Base-by-base conservation (phyloP, 2,329 filamentous ascomycete species). In the Atkinsonella hypoxylon region DNA sequence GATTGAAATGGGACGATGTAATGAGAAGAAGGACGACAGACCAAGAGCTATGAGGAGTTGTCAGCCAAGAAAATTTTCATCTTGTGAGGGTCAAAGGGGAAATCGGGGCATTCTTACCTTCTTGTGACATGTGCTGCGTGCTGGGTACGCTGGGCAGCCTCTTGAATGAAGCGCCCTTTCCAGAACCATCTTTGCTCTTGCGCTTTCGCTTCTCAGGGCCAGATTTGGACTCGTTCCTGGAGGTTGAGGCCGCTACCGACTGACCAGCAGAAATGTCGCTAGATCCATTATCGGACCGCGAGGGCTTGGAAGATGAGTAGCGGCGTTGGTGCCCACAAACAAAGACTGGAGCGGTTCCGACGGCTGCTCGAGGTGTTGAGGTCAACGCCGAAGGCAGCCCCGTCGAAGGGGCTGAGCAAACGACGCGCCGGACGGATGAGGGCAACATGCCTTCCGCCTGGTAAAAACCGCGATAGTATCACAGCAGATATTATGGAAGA, bases 21-120 rank as follows among this genome's bases (percentile, higher is more conserved):
- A 85, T 55, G 90, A 94, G 74, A 97, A 97, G 76, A 98, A 97
- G 53, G 85, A 85, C 8, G 91, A 93, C 44, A 95, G 75, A 56
- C 86, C 84, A 54, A 97, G 78, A 62, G 94, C 93, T 97, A 57
- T 13, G 30, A 26, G 34, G 17, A 8, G 15, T 9, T 42, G 41
- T 20, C 26, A 31, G 22, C 36, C 48, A 39, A 50, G 32, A 5
- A 55, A 30, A 38, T 26, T 6, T 12, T 42, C 18, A 18, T 6
- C 40, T 5, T 42, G 26, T 20, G 9, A 42, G 11, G 34, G 6
- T 22, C 8, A 8, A 18, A 22, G 22, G 17, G 15, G 7, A 15
- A 8, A 13, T 47, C 17, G 18, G 22, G 6, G 6, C 10, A 39
- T 38, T n/a, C 74, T 34, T 67, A 86, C 84, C 80, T 67, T 81